A percentile compares a stretch with the other conserved stretches of the same genome.
These are phyloP conservation scores for Pilobolus umbonatus DNA, from an alignment of 192 early-diverging fungal genomes.

Conservation along the genomic window DNA sequence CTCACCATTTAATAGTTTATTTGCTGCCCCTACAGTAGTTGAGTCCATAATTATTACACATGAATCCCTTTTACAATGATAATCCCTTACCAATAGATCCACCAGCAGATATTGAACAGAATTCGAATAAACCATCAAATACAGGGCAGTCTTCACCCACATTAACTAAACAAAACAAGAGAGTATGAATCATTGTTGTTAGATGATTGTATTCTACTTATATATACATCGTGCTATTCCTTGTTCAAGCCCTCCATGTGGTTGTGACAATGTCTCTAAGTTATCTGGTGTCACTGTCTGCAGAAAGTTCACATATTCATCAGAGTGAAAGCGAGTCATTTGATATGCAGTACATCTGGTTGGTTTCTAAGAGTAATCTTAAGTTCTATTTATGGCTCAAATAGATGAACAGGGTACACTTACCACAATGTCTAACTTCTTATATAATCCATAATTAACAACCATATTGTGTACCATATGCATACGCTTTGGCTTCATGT, in stretches of 20 bases:
- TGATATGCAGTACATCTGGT: slow-evolving; percentile 78
- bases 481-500: slow-evolving; percentile 97
- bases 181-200: not conserved
- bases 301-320: slow-evolving; percentile 90
- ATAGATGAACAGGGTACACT: not conserved
- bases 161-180: slow-evolving; percentile 49
- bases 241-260: slow-evolving; percentile 51
- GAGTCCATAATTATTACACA: not conserved
- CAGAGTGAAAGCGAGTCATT: slow-evolving; percentile 90
- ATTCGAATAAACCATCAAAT: slow-evolving; percentile 94
- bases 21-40: slow-evolving; percentile 59
- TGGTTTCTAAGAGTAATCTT: slow-evolving; percentile 50
- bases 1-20: slow-evolving; percentile 52
- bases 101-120: slow-evolving; percentile 86
- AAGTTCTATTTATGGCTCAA: not conserved
- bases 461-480: slow-evolving; percentile 92
- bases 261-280: slow-evolving; percentile 51
- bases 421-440: slow-evolving; percentile 82
- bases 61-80: not conserved
- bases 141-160: slow-evolving; percentile 93
- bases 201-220: not conserved
- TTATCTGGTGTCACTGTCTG: slow-evolving; percentile 71
- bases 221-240: slow-evolving; percentile 48
- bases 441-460: slow-evolving; percentile 86
- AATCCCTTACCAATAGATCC: slow-evolving; percentile 72